Conservation (phyloP, 495 filamentous ascomycete genomes). For the Staphylotrichum longicolle region DNA sequence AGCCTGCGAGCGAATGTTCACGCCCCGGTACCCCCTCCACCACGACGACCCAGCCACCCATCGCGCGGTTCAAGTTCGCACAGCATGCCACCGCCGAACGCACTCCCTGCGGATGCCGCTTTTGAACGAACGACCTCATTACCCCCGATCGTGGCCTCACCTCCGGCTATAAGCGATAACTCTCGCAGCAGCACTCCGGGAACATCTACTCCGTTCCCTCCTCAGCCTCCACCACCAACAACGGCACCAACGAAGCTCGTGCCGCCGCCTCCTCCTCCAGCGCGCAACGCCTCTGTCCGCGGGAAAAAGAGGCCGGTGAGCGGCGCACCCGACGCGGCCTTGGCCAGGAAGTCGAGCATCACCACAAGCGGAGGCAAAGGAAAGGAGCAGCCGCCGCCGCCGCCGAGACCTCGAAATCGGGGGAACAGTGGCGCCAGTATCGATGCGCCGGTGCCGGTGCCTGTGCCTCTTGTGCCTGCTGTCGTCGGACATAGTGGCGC, state of each 20-base stretch:
- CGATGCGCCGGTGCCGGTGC: conserved; percentile 23
- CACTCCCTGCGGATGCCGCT: conserved; percentile 12
- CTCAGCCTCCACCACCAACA: not conserved
- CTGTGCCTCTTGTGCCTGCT: not conserved
- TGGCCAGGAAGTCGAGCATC: not conserved
- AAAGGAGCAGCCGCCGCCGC: conserved; percentile 51
- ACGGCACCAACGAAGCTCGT: conserved; percentile 28
- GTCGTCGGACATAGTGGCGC: too few species aligned
- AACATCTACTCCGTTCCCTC: not conserved
- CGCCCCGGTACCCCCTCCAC: conserved; percentile 46
- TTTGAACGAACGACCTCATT: conserved; percentile 7
- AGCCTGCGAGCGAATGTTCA: conserved; percentile 38
- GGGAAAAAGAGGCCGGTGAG: conserved; percentile 39
- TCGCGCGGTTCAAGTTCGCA: conserved; percentile 29
- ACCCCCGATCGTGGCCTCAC: not conserved
- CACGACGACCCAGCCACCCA: conserved; percentile 40
- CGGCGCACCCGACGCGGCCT: not conserved
- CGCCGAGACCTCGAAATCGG: conserved; percentile 54
- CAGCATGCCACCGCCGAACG: conserved; percentile 15
- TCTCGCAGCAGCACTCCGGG: conserved; percentile 2
- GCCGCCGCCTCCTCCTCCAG: conserved; percentile 47
- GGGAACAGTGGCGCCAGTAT: conserved; percentile 46
- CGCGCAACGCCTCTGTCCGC: conserved; percentile 40
- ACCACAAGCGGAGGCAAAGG: not conserved
- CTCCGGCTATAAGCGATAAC: not conserved